phyloP scores from a whole-genome alignment of 2,329 filamentous ascomycete species.

The Ramichloridium luteum region DNA sequence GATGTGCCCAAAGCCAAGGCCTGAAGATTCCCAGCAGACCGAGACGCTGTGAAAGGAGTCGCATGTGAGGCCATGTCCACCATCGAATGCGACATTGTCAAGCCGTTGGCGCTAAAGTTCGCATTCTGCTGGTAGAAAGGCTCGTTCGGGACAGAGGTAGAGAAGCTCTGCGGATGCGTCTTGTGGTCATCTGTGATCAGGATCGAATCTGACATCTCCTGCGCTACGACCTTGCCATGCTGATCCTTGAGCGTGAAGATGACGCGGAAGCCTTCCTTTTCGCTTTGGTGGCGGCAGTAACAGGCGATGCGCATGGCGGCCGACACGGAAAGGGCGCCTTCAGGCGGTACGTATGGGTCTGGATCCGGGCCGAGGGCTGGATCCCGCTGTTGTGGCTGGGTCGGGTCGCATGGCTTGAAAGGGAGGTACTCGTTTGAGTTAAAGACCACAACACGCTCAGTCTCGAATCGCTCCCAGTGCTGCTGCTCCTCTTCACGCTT shows the following conservation, averaged over 20 bases:
- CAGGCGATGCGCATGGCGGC: slow-evolving; percentile 93
- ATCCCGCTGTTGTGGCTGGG: slow-evolving; percentile 18
- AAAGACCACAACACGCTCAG: slow-evolving; percentile 75
- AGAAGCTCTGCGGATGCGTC: slow-evolving; percentile 44
- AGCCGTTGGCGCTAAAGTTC: slow-evolving; percentile 18
- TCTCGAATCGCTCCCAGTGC: slow-evolving; percentile 69
- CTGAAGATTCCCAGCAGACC: slow-evolving; percentile 53
- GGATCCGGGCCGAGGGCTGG: slow-evolving; percentile 12
- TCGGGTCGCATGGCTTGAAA: slow-evolving; percentile 51
- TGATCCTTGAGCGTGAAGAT: slow-evolving; percentile 90
- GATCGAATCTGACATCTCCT: slow-evolving; percentile 75
- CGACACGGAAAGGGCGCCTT: slow-evolving; percentile 62
- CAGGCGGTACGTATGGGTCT: slow-evolving; percentile 26
- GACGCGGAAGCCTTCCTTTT: slow-evolving; percentile 84
- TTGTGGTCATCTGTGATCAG: slow-evolving; percentile 99
- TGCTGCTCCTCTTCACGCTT: slow-evolving; percentile 90
- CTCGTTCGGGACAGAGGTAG: slow-evolving; percentile 18
- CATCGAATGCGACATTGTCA: slow-evolving; percentile 28
- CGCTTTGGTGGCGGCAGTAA: slow-evolving; percentile 88
- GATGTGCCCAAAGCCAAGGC: slow-evolving; percentile 32
- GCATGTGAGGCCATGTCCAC: slow-evolving; percentile 26
- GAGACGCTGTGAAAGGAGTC: slow-evolving; percentile 43
- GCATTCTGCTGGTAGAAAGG: slow-evolving; percentile 17
- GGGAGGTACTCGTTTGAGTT: slow-evolving; percentile 81
- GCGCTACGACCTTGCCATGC: slow-evolving; percentile 62